Conservation (phyloP, 352 stramenopile species). For the Blastocystis sp. region DNA sequence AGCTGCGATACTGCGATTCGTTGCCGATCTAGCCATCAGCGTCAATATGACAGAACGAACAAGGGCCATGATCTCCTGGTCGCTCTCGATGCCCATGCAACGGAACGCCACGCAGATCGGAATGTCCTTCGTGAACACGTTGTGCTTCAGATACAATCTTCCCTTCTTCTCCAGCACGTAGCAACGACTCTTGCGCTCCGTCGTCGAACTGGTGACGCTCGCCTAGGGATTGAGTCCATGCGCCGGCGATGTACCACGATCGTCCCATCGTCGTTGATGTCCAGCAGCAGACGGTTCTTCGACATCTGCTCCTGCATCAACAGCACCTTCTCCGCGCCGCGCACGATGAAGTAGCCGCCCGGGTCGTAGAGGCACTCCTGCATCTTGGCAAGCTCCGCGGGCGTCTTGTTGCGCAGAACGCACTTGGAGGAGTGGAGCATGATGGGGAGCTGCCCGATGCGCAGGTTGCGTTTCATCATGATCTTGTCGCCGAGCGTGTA, state of each 20-base stretch:
- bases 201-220: slow-evolving; percentile 94
- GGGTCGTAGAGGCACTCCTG: slow-evolving; percentile 99
- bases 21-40: slow-evolving; percentile 77
- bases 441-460: slow-evolving; percentile 92
- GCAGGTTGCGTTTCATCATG: slow-evolving; percentile 83
- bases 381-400: slow-evolving; percentile 87
- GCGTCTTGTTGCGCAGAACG: slow-evolving; percentile 87
- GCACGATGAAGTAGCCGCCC: slow-evolving; percentile 98
- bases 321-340: slow-evolving; percentile 96
- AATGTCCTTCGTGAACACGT: slow-evolving; percentile 80
- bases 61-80: slow-evolving; percentile 92
- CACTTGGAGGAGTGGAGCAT: slow-evolving; percentile 95
- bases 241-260: slow-evolving; percentile 50
- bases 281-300: slow-evolving; percentile 99
- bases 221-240: slow-evolving; percentile 78
- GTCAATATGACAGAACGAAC: background rate
- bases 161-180: slow-evolving; percentile 96
- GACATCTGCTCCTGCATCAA: slow-evolving; percentile 98
- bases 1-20: slow-evolving; percentile 88
- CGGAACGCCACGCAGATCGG: slow-evolving; percentile 77
- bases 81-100: slow-evolving; percentile 94
- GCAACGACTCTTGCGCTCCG: slow-evolving; percentile 91
- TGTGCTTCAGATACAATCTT: slow-evolving; percentile 95
- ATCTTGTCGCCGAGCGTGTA: slow-evolving; percentile 96
- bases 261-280: slow-evolving; percentile 81